Base-by-base conservation (phyloP, 2,329 filamentous ascomycete genomes). In the Talaromyces sp. region DNA sequence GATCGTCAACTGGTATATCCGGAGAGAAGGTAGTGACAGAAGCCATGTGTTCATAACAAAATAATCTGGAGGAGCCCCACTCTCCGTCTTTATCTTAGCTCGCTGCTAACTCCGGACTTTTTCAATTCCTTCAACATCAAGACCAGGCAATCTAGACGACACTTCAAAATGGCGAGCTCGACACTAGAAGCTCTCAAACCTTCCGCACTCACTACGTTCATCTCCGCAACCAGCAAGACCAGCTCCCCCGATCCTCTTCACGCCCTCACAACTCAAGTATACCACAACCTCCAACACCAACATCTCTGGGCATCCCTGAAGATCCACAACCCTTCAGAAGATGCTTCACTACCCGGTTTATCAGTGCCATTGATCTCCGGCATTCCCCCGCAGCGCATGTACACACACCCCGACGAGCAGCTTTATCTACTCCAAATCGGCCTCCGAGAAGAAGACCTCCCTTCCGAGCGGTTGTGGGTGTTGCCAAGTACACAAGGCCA, bases 391-490 rank as follows among this genome's bases (percentile, higher is more conserved):
- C 79, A 84, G 62, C 80, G 85, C 56, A 78, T 88, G 67, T 89
- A 89, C 74, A 81, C 85, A 11, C 86, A 89, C 70, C 87, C 87
- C 11, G 87, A 89, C 72, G 85, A 89, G 77, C 87, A 89, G 72
- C 82, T 86, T 27, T 84, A 83, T 70, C 78, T 88, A 70, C 77
- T 89, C 29, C 83, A 86, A 71, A 75, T 79, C 61, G 80, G 78
- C 19, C 79, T 84, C 51, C 75, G 73, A 58, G 79, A 80, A 61
- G 76, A 80, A 68, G 85, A 83, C 45, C 69, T 84, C 22, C 75
- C 77, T 2, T 72, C 80, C 11, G 83, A 86, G 73, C 78, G 81
- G 54, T 83, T 88, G 70, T 89, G 86, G 80, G 83, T 89, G 17
- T 77, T 89, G 31, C 86, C 87, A 1, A 84, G 83, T 19, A 80